A percentile compares a stretch with the other conserved stretches of the same genome.
Evolutionary conservation across 805 yeast species (phyloP).

Genomic region (Wickerhamiella kurtzmanii): DNA sequence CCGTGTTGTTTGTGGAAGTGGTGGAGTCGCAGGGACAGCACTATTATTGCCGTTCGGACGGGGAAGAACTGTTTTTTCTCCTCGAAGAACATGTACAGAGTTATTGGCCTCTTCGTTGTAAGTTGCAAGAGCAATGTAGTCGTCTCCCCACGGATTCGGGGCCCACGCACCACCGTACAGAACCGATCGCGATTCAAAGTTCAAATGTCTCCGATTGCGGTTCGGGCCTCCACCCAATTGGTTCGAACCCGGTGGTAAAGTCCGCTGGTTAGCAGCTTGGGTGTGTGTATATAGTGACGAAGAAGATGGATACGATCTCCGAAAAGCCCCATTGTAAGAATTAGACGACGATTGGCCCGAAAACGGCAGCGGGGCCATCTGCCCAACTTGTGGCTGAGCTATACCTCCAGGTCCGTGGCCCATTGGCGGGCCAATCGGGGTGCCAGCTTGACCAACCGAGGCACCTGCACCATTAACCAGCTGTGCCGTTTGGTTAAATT

Average conservation of each 20-base stretch:
- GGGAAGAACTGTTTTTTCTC: conserved; percentile 4
- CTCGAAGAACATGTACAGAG: conserved; percentile 32
- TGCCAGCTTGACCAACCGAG: not conserved
- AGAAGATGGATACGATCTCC: not conserved
- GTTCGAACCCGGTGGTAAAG: no score
- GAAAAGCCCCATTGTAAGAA: not conserved
- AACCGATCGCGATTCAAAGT: conserved; percentile 24
- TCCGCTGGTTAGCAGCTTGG: not conserved
- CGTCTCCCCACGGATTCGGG: conserved; percentile 24
- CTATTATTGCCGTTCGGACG: not conserved
- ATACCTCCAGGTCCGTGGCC: not conserved
- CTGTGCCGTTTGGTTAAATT: not conserved
- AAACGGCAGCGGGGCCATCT: not conserved
- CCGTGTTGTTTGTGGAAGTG: not conserved
- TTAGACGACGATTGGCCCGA: not conserved
- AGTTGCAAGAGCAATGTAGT: conserved; percentile 54
- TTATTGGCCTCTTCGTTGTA: conserved; percentile 68
- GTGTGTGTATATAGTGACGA: not conserved
- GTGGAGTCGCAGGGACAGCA: not conserved
- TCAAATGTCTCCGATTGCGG: not conserved
- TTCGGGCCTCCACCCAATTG: no score
- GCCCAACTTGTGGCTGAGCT: not conserved
- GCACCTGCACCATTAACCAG: no score
- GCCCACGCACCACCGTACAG: conserved; percentile 44
- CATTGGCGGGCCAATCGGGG: not conserved